Evolutionary conservation across 768 basidiomycete species (phyloP), one percentile per base, ranked within the genome.

Genomic region (Lactifluus rugatus): DNA sequence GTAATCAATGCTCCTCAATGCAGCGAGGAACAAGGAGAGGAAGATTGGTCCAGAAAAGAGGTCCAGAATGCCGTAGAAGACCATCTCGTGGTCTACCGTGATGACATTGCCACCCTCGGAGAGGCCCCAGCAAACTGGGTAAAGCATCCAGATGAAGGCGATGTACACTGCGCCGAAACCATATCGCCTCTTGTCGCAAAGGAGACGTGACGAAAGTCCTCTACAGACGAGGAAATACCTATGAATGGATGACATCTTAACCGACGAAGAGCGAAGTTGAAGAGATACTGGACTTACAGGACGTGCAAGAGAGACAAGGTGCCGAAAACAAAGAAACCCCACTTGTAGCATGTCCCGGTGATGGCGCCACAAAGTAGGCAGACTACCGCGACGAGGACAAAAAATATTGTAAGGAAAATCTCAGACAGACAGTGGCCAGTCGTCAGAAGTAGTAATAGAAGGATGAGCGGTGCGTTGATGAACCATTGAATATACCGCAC

Each of bases 101-200:
- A 84, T 78, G 37, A 70, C 71, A 66, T 81, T 78, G 4, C 71
- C 71, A 34, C 81, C 81, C 55, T 82, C 82, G n/a, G 74, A 73
- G 44, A 76, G 67, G 54, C 74, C 82, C 82, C 81, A 83, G 32
- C 73, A 74, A 58, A 84, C 72, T 9, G 82, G 79, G 68, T 84
- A 83, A 31, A 81, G 60, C 53, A 78, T 48, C 76, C 78, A 81
- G 61, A 83, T 67, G 67, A 80, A 71, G n/a, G 74, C 70, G 60
- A 81, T 23, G 36, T 60, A 56, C 6, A 14, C 10, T 16, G 54
- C 58, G 13, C 1, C 9, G 8, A 2, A 0, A 8, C 21, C 21
- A 28, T 56, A 60, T 2, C 19, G 0, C 6, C 13, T 1, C 54
- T 41, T 60, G 28, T 46, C 9, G 2, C 13, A 1, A 23, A 60